Evolutionary conservation across 768 basidiomycete genomes (phyloP).

Genomic region (Mycena amicta): DNA sequence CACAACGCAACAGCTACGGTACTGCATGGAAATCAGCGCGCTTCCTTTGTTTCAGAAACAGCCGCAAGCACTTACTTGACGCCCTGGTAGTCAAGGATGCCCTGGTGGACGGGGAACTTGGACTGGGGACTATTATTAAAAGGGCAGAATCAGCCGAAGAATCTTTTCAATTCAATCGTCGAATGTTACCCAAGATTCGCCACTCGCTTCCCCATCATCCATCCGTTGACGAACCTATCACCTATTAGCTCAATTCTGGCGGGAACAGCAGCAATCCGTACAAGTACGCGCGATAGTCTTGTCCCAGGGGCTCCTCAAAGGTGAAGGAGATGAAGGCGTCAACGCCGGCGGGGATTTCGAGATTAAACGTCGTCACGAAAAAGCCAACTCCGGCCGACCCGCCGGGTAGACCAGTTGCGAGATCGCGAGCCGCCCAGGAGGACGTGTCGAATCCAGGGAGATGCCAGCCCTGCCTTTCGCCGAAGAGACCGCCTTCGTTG

Average conservation of each 20-base stretch:
- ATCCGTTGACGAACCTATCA: constrained; percentile 86
- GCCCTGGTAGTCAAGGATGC: constrained; percentile 75
- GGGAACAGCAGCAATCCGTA: neutral
- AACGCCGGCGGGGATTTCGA: constrained; percentile 56
- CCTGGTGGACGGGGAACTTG: constrained; percentile 82
- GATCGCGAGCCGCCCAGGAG: constrained; percentile 57
- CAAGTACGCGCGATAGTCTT: constrained; percentile 75
- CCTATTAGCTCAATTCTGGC: no score
- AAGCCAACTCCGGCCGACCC: constrained; percentile 74
- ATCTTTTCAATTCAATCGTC: constrained; percentile 1
- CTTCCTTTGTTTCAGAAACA: neutral
- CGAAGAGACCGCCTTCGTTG: constrained; percentile 73
- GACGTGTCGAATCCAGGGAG: constrained; percentile 70
- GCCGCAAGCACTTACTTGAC: constrained; percentile 50
- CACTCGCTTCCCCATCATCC: constrained; percentile 85
- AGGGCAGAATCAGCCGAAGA: neutral
- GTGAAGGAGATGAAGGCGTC: constrained; percentile 77
- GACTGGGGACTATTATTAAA: constrained; percentile 59
- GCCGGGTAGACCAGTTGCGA: constrained; percentile 63
- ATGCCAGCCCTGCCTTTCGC: constrained; percentile 77
- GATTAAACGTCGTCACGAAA: constrained; percentile 73
- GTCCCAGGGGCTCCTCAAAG: constrained; percentile 59
- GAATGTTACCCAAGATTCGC: constrained; percentile 70
- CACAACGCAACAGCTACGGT: constrained; percentile 71
- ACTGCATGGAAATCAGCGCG: constrained; percentile 28